A percentile compares a stretch with the other conserved stretches of the same genome.
These are phyloP conservation scores for Fusarium buharicum DNA, from an alignment of 2,329 filamentous ascomycete genomes.

Conservation along the genomic window DNA sequence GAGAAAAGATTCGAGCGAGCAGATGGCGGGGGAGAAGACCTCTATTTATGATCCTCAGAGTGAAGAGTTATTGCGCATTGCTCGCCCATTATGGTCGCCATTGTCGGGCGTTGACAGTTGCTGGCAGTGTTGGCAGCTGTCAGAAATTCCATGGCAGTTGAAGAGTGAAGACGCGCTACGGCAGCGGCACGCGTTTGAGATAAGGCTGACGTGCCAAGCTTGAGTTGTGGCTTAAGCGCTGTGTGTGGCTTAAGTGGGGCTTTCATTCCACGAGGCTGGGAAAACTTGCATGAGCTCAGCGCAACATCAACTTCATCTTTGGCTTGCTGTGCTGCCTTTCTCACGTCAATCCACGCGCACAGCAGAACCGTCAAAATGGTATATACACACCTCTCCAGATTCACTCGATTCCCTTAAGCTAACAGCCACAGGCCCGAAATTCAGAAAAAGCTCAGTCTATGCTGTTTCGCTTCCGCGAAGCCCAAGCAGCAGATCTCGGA, in stretches of 20 bases:
- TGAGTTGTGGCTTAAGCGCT: not conserved
- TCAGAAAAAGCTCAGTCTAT: slow-evolving; percentile 99
- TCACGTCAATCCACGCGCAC: slow-evolving; percentile 5
- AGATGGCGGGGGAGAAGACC: slow-evolving; percentile 7
- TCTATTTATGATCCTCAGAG: slow-evolving; percentile 11
- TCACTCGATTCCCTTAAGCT: not conserved
- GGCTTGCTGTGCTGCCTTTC: slow-evolving; percentile 18
- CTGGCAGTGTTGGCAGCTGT: slow-evolving; percentile 6
- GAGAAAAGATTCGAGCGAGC: not conserved
- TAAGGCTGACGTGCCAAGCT: slow-evolving; percentile 38
- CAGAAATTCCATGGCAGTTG: not conserved
- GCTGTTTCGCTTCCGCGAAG: slow-evolving; percentile 99
- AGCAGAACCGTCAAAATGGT: slow-evolving; percentile 46
- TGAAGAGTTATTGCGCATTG: slow-evolving; percentile 6
- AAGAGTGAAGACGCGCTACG: slow-evolving; percentile 14
- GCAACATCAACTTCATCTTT: slow-evolving; percentile 26
- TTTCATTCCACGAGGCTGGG: slow-evolving; percentile 41
- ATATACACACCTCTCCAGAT: accelerated
- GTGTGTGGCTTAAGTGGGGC: slow-evolving; percentile 17
- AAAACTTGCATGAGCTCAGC: slow-evolving; percentile 43
- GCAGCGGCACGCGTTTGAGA: slow-evolving; percentile 9
- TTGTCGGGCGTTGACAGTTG: not conserved
- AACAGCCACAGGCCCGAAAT: slow-evolving; percentile 81
- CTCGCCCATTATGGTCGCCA: no score
- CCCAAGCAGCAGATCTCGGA: slow-evolving; percentile 93